phyloP scores from a whole-genome alignment of 2,329 filamentous ascomycete species.

The Fusarium armeniacum region DNA sequence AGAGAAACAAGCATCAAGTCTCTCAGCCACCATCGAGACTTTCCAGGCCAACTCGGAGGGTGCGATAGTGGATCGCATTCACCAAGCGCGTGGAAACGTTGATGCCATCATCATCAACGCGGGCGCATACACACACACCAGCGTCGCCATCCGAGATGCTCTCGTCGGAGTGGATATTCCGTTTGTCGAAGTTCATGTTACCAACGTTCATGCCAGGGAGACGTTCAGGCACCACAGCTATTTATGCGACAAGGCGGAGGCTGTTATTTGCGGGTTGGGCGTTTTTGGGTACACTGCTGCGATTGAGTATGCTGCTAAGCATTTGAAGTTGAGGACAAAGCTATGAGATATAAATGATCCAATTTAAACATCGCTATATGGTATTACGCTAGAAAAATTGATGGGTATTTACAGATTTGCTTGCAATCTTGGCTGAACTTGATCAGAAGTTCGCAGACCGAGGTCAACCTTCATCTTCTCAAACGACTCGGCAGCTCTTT shows the following conservation, averaged over 20 bases:
- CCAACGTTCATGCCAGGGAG: slow-evolving; percentile 80
- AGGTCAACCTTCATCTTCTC: slow-evolving; percentile 60
- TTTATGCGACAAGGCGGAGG: slow-evolving; percentile 80
- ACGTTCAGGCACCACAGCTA: slow-evolving; percentile 77
- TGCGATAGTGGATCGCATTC: slow-evolving; percentile 79
- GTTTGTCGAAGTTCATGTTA: slow-evolving; percentile 83
- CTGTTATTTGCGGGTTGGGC: slow-evolving; percentile 78
- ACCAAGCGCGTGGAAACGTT: slow-evolving; percentile 69
- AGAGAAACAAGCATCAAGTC: slow-evolving; percentile 62
- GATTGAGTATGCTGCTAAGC: slow-evolving; percentile 66
- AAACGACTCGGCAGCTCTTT: slow-evolving; percentile 65
- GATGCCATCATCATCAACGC: slow-evolving; percentile 83
- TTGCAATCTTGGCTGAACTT: slow-evolving; percentile 49
- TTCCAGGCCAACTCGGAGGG: slow-evolving; percentile 88
- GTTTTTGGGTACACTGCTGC: slow-evolving; percentile 73
- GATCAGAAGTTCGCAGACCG: slow-evolving; percentile 48
- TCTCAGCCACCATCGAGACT: slow-evolving; percentile 64
- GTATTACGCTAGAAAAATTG: slow-evolving; percentile 16
- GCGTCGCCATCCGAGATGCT: slow-evolving; percentile 81
- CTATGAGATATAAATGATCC: not conserved
- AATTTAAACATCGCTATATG: slow-evolving; percentile 2
- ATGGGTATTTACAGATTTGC: slow-evolving; percentile 52
- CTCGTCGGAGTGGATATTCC: slow-evolving; percentile 77
- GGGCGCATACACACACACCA: slow-evolving; percentile 81
- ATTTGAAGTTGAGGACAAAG: slow-evolving; percentile 59